A percentile compares a stretch with the other conserved stretches of the same genome.
Evolutionary conservation across 2,329 filamentous ascomycete species (phyloP).

Genomic region (Dissoconium aciculare): DNA sequence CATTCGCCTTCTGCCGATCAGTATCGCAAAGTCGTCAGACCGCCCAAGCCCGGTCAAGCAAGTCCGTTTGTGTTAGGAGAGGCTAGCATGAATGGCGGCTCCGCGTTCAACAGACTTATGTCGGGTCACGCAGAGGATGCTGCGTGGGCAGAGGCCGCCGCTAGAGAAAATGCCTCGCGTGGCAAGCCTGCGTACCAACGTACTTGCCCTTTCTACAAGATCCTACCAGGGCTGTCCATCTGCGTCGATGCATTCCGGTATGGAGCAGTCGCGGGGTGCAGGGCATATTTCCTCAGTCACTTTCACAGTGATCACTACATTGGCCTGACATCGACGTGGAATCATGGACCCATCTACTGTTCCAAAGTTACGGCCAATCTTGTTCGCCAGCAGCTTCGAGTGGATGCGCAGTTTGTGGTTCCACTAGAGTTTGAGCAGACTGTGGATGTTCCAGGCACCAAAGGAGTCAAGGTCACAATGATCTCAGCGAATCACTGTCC

Average conservation of each 20-base stretch:
- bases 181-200: slow-evolving; percentile 78
- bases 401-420: slow-evolving; percentile 73
- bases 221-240: slow-evolving; percentile 81
- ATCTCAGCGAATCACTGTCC: slow-evolving; percentile 94
- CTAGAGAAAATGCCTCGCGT: slow-evolving; percentile 58
- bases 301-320: slow-evolving; percentile 98
- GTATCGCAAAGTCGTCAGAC: slow-evolving; percentile 48
- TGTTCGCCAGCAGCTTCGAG: slow-evolving; percentile 70
- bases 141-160: slow-evolving; percentile 78
- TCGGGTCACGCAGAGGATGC: slow-evolving; percentile 75
- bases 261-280: slow-evolving; percentile 78
- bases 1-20: slow-evolving; percentile 31
- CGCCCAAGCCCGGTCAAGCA: slow-evolving; percentile 64
- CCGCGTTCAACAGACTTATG: slow-evolving; percentile 90
- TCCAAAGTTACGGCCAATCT: slow-evolving; percentile 84
- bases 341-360: slow-evolving; percentile 90
- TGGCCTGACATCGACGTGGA: slow-evolving; percentile 75
- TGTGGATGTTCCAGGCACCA: slow-evolving; percentile 64
- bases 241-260: slow-evolving; percentile 95
- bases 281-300: slow-evolving; percentile 91
- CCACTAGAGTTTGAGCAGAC: slow-evolving; percentile 72
- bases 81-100: slow-evolving; percentile 30
- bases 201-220: slow-evolving; percentile 97
- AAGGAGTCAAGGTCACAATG: slow-evolving; percentile 80
- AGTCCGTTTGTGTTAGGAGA: slow-evolving; percentile 55